Base-by-base conservation (phyloP, 1,284 basidiomycete genomes). In the Ceratobasidium theobromae region DNA sequence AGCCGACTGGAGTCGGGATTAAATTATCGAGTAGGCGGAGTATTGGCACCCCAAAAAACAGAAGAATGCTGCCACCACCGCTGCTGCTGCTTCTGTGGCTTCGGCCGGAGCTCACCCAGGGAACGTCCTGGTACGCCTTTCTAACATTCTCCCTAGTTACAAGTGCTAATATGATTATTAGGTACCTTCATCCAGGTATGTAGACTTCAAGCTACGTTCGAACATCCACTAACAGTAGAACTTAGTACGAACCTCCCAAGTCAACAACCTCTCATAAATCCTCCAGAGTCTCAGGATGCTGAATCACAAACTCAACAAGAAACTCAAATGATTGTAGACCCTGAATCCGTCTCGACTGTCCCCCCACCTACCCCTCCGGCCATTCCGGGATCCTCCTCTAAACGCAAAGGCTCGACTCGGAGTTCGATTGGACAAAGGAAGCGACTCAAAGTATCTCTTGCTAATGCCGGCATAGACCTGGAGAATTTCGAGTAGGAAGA, bases 361-460 rank as follows among this genome's bases (percentile, higher is more conserved):
- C 53, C 33, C 16, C 52, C 64, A 12, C 32, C 55, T 3, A 25
- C 30, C 12, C 27, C 38, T 16, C 48, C 49, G 33, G 27, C 33
- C 28, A 21, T 41, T 12, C 14, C 43, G 5, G 9, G 16, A 5
- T 9, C 28, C 6, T 4, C 38, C 8, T 33, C 48, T 2, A 57
- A 67, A 21, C 35, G 48, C 38, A 38, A 49, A 38, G 33, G 27
- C 16, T 43, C 49, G 5, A 28, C 46, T 27, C 21, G 53, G 11
- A 48, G 40, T 27, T 45, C 53, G 35, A 14, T 52, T 12, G 35
- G 55, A 40, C 66, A 27, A 41, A 32, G 35, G 14, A 67, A 67
- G 49, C 51, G 41, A 49, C 28, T 51, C n/a, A 67, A 67, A 43
- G 53, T 67, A 41, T 67, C 66, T 4, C 54, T 67, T n/a, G 66